phyloP scores from a whole-genome alignment of 164 flowering plant genomes.

The Macadamia tetraphylla region DNA sequence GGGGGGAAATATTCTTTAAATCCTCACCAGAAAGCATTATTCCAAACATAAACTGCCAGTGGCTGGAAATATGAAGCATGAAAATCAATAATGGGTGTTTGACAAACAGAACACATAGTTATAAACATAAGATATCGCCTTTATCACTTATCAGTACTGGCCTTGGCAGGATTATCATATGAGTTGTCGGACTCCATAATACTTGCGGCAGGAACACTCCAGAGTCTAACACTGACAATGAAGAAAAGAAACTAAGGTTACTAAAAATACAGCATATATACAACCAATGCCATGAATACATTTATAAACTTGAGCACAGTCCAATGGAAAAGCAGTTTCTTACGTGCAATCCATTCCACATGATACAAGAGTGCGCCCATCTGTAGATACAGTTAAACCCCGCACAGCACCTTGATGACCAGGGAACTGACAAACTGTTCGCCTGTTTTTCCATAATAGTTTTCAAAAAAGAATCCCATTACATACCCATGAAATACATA shows the following conservation, averaged over 20 bases:
- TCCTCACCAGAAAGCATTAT: slow-evolving; percentile 78
- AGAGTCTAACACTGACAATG: slow-evolving; percentile 71
- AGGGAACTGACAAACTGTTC: slow-evolving; percentile 74
- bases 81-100: slow-evolving; percentile 4
- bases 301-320: neutral
- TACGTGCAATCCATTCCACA: slow-evolving; percentile 96
- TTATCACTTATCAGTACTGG: slow-evolving; percentile 14
- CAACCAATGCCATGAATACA: neutral
- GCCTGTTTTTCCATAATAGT: slow-evolving; percentile 33
- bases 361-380: slow-evolving; percentile 80
- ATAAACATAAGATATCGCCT: neutral
- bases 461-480: slow-evolving; percentile 10
- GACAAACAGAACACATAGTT: neutral
- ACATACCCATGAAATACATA: slow-evolving; percentile 1
- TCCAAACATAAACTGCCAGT: slow-evolving; percentile 58
- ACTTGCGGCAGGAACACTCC: slow-evolving; percentile 69
- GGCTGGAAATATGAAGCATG: slow-evolving; percentile 45
- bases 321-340: slow-evolving; percentile 12
- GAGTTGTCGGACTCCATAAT: slow-evolving; percentile 32
- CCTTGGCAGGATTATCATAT: slow-evolving; percentile 44
- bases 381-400: slow-evolving; percentile 89
- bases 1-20: neutral
- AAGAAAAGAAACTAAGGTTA: slow-evolving; percentile 1
- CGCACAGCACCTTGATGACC: slow-evolving; percentile 89
- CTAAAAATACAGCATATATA: neutral